These are phyloP conservation scores for Candida lessepsii DNA, from an alignment of 805 yeast species.

Conservation along the genomic window DNA sequence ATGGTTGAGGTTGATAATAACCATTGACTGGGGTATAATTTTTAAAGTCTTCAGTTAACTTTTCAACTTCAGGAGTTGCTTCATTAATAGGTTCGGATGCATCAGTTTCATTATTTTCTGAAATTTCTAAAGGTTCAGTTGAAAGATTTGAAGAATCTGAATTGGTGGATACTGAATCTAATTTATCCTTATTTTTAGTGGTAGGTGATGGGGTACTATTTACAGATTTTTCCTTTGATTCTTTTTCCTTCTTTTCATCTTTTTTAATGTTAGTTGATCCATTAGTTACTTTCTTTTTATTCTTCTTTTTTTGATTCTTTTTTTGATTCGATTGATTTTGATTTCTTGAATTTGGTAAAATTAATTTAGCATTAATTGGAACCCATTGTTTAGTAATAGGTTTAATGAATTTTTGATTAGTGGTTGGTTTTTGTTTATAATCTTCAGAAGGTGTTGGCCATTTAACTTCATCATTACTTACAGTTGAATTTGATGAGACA, in stretches of 20 bases:
- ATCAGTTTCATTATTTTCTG: slow-evolving; percentile 1
- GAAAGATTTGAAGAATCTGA: slow-evolving; percentile 2
- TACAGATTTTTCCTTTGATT: slow-evolving; percentile 9
- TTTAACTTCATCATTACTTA: slow-evolving; percentile 35
- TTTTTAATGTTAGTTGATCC: slow-evolving; percentile 23
- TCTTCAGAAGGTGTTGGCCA: slow-evolving; percentile 45
- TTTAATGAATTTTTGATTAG: slow-evolving; percentile 37
- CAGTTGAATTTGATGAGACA: slow-evolving; percentile 19
- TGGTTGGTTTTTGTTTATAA: slow-evolving; percentile 15
- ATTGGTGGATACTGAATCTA: slow-evolving; percentile 1
- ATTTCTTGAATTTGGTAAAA: slow-evolving; percentile 36
- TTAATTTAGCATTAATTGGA: slow-evolving; percentile 43
- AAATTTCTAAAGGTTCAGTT: background rate
- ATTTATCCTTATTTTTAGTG: slow-evolving; percentile 1
- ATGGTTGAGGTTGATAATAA: slow-evolving; percentile 13
- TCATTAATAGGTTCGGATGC: background rate
- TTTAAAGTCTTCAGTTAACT: slow-evolving; percentile 9
- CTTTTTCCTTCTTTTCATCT: slow-evolving; percentile 7
- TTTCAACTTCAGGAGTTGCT: slow-evolving; percentile 12
- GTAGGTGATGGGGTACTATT: slow-evolving; percentile 7
- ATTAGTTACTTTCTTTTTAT: slow-evolving; percentile 11
- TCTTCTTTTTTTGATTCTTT: slow-evolving; percentile 17
- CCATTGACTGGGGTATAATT: slow-evolving; percentile 10
- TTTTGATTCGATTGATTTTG: slow-evolving; percentile 18
- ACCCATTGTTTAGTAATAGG: slow-evolving; percentile 46